Evolutionary conservation across 345 rosid genomes (phyloP), one percentile per base, ranked within the genome.

Genomic region (Linum tenue): DNA sequence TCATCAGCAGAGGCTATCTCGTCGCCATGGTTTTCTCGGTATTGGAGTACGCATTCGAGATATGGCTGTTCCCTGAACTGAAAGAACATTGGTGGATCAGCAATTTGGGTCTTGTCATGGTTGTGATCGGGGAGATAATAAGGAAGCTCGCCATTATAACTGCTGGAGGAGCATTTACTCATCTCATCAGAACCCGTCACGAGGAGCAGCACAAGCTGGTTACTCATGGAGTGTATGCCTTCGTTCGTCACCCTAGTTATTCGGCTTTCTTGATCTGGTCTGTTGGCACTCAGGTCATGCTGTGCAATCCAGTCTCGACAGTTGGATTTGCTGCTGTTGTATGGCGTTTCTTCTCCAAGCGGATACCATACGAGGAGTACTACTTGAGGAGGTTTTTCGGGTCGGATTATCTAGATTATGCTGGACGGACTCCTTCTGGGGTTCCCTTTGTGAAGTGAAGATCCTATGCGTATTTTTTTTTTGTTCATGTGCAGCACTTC

Each of bases 211-310:
- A 86, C 55, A 73, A 55, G 68, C 80, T 86, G 64, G 75, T 86
- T 59, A 86, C 90, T 63, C 63, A 76, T 51, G 89, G 91, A 51
- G 75, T 84, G 22, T 84, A 82, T 70, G 66, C 73, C 11, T 65
- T 78, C 12, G 69, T 85, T 58, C 87, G 91, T 55, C 85, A 85
- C 79, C 91, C 95, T 1, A 76, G 91, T 65, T 89, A 89, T 60
- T 77, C 75, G 0, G 90, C 92, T 69, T 89, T 89, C 76, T 75
- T 84, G 37, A 59, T 88, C 36, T 86, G 90, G 88, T 79, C 90
- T 38, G 88, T 82, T 2, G 90, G 88, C 41, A 83, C 90, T n/a
- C 92, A 84, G 71, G 77, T 86, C 66, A 86, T 86, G 96, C 69
- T 88, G 57, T 86, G 90, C 64, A 86, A 88, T 67, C 92, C 92